A percentile compares a stretch with the other conserved stretches of the same genome.
Conservation (phyloP, 306 rosid genomes). For the Rosa persica region DNA sequence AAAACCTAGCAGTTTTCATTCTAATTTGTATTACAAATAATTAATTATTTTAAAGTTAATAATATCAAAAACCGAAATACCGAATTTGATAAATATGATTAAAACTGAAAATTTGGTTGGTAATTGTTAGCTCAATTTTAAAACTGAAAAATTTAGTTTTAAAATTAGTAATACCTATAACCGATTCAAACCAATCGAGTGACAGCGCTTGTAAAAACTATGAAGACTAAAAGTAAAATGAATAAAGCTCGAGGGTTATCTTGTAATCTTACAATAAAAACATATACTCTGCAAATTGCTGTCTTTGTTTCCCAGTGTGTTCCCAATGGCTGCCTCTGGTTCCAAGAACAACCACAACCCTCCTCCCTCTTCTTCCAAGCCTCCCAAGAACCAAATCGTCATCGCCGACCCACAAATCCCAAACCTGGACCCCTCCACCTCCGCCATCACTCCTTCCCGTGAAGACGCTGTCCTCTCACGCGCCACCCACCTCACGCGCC, state of each 20-base stretch:
- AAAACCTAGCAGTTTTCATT: no score
- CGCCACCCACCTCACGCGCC: slow-evolving; percentile 24
- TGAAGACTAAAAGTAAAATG: neutral
- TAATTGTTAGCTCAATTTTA: no score
- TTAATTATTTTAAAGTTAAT: no score
- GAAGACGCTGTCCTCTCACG: slow-evolving; percentile 1
- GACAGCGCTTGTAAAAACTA: no score
- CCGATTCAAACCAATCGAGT: no score
- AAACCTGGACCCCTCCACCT: neutral
- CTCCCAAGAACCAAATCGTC: neutral
- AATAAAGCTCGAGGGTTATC: neutral
- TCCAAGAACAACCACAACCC: neutral
- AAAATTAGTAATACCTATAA: no score
- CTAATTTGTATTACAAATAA: no score
- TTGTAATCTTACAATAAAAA: neutral
- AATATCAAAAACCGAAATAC: no score
- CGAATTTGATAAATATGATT: no score
- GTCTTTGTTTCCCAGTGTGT: neutral
- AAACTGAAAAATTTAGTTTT: no score
- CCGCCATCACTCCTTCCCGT: neutral
- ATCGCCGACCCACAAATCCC: neutral
- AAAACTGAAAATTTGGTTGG: no score
- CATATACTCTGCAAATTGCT: neutral
- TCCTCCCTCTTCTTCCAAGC: neutral
- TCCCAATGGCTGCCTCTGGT: slow-evolving; percentile 9